A percentile compares a stretch with the other conserved stretches of the same genome.
These are phyloP conservation scores for Microthyrium microscopicum DNA, from an alignment of 2,329 filamentous ascomycete genomes.

Conservation along the genomic window DNA sequence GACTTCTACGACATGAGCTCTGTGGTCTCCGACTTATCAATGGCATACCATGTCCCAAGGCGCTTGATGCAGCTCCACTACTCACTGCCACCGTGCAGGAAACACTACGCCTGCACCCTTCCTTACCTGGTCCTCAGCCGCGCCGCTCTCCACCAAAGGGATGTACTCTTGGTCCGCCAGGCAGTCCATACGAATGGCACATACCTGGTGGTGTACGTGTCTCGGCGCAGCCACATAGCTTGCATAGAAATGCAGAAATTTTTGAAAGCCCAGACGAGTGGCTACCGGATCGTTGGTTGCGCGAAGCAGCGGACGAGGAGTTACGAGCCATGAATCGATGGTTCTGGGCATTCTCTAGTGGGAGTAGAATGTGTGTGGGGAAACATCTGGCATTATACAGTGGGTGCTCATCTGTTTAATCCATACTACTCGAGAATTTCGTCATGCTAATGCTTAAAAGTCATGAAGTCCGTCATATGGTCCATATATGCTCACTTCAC, in stretches of 20 bases:
- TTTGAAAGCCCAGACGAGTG: not conserved
- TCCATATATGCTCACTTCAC: slow-evolving; percentile 49
- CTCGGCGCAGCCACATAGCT: not conserved
- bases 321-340: slow-evolving; percentile 28
- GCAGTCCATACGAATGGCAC: not conserved
- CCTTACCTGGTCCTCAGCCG: not conserved
- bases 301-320: slow-evolving; percentile 10
- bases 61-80: not conserved
- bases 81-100: not conserved
- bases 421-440: too few relatives aligned
- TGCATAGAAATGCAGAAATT: not conserved
- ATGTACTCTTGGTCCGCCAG: not conserved
- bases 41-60: not conserved
- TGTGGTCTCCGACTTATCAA: not conserved
- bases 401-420: too few relatives aligned
- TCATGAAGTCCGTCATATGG: slow-evolving; percentile 56
- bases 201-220: not conserved
- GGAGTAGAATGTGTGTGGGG: slow-evolving; percentile 34
- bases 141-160: not conserved
- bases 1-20: not conserved
- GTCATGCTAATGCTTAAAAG: too few relatives aligned
- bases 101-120: not conserved
- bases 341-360: slow-evolving; percentile 36
- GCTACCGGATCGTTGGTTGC: not conserved
- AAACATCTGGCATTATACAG: slow-evolving; percentile 29